Conservation (phyloP, 2,329 filamentous ascomycete genomes). For the Diaporthe sp. region DNA sequence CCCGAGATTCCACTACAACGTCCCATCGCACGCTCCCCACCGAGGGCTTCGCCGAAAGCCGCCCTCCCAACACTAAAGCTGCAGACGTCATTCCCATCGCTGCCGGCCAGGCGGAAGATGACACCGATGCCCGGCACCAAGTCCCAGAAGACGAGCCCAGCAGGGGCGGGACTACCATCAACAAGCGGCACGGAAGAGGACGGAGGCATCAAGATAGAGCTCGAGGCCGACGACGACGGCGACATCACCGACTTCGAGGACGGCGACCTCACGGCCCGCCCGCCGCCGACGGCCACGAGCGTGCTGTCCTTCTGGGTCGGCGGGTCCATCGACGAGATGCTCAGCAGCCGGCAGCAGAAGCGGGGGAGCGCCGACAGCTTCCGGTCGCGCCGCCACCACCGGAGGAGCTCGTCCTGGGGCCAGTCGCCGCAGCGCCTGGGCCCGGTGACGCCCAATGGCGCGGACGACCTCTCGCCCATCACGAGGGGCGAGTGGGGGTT, state of each 20-base stretch:
- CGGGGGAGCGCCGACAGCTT: not conserved
- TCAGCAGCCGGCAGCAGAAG: constrained; percentile 49
- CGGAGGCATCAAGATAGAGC: constrained; percentile 45
- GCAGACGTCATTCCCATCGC: constrained; percentile 49
- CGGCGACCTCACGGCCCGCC: constrained; percentile 55
- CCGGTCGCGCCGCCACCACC: constrained; percentile 29
- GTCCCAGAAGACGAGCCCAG: constrained; percentile 5
- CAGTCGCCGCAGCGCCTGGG: constrained; percentile 51
- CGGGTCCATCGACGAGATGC: constrained; percentile 61
- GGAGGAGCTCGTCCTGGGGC: constrained; percentile 34
- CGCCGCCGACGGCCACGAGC: constrained; percentile 49
- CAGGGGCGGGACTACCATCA: not conserved
- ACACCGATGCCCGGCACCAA: constrained; percentile 32
- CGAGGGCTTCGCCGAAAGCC: constrained; percentile 27
- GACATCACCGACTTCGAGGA: constrained; percentile 52
- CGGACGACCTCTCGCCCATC: constrained; percentile 74
- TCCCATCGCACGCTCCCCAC: constrained; percentile 2
- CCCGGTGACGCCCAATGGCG: constrained; percentile 70
- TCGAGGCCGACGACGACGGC: constrained; percentile 47
- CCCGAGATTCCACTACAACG: not conserved
- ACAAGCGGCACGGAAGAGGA: not conserved
- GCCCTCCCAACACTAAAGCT: constrained; percentile 40
- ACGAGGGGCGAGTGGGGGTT: constrained; percentile 75
- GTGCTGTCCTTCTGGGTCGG: constrained; percentile 41
- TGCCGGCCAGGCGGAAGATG: constrained; percentile 23